phyloP scores from a whole-genome alignment of 805 yeast species.

The Hyphopichia homilentoma region DNA sequence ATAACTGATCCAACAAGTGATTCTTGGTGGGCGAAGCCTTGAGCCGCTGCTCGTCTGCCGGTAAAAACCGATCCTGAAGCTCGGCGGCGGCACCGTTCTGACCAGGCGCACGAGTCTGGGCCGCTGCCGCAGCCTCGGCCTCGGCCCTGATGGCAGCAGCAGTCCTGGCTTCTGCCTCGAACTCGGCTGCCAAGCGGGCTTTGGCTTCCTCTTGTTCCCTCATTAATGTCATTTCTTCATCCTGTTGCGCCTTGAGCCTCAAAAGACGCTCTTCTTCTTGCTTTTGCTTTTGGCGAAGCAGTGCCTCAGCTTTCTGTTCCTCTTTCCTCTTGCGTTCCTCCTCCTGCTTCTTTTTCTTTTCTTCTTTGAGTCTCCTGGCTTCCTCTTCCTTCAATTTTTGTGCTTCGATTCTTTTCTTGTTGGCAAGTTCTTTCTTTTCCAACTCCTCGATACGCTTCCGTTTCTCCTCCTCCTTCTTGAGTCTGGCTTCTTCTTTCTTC shows the following conservation, averaged over 20 bases:
- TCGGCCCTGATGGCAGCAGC: neutral
- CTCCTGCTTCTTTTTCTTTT: conserved; percentile 19
- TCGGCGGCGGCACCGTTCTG: too few species aligned
- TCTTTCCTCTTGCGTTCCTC: conserved; percentile 20
- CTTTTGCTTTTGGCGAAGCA: too few species aligned
- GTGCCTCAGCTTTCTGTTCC: conserved; percentile 23
- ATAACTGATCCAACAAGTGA: conserved; percentile 30
- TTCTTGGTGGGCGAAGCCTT: conserved; percentile 9
- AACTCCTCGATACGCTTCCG: conserved; percentile 37
- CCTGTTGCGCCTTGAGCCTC: conserved; percentile 2
- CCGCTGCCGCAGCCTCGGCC: neutral
- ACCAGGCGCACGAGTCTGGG: too few species aligned
- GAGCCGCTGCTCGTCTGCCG: neutral
- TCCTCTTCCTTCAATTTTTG: conserved; percentile 27
- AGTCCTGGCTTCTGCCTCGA: conserved; percentile 1
- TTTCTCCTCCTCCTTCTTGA: conserved; percentile 47
- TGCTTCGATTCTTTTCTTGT: conserved; percentile 25
- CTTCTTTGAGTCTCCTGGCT: conserved; percentile 21
- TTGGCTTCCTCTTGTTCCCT: conserved; percentile 8
- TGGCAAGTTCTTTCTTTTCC: conserved; percentile 30
- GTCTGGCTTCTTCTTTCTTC: conserved; percentile 33
- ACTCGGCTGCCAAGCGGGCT: neutral
- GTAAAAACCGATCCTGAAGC: neutral
- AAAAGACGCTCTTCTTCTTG: conserved; percentile 13
- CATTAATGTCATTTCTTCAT: neutral